Evolutionary conservation across 306 rosid species (phyloP).

Genomic region (Castanospermum australe): DNA sequence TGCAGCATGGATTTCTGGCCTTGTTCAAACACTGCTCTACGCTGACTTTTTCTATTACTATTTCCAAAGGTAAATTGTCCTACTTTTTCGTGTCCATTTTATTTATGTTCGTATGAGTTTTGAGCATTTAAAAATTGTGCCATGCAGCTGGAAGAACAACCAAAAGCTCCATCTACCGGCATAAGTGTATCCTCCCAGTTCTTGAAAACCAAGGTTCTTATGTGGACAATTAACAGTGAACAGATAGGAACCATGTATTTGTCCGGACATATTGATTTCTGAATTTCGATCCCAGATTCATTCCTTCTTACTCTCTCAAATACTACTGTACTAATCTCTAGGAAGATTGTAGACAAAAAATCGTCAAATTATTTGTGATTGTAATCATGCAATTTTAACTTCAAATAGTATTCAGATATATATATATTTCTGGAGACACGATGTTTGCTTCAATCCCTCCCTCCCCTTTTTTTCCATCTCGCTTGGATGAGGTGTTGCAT

Average conservation of each 20-base stretch:
- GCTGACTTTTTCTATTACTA: conserved; percentile 94
- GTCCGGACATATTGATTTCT: conserved; percentile 33
- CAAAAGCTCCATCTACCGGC: conserved; percentile 85
- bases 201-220: conserved; percentile 28
- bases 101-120: background rate
- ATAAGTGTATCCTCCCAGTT: conserved; percentile 36
- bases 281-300: conserved; percentile 28
- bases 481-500: background rate
- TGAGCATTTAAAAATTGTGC: conserved; percentile 23
- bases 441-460: background rate
- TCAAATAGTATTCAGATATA: conserved; percentile 7
- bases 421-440: background rate
- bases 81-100: background rate
- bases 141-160: conserved; percentile 86
- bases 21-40: conserved; percentile 78
- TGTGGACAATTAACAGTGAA: conserved; percentile 24
- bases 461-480: background rate
- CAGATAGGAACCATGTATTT: conserved; percentile 23
- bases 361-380: conserved; percentile 2
- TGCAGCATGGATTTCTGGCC: conserved; percentile 90
- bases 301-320: conserved; percentile 32
- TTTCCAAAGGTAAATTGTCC: conserved; percentile 67
- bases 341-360: conserved; percentile 28
- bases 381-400: conserved; percentile 23
- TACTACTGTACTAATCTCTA: conserved; percentile 36